phyloP scores from a whole-genome alignment of 257 asterid genomes.

The Nicotiana tabacum region DNA sequence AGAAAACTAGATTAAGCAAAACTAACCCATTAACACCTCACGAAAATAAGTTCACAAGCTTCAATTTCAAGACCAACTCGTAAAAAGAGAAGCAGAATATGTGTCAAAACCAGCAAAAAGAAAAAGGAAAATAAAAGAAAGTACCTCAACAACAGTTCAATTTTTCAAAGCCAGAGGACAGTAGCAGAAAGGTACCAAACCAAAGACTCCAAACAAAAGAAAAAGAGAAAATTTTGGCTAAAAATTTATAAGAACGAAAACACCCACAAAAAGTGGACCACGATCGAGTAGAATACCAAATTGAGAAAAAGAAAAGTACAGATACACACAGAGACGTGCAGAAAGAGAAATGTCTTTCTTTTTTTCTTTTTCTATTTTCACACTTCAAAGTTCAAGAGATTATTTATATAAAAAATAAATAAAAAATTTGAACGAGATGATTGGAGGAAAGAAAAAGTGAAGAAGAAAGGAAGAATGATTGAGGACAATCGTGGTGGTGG shows the following conservation, averaged over 20 bases:
- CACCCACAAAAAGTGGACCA: constrained; percentile 5
- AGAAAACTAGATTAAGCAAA: not conserved
- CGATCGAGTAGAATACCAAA: not conserved
- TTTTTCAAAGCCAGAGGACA: not conserved
- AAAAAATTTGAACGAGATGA: not conserved
- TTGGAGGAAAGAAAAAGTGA: constrained; percentile 13
- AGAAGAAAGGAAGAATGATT: constrained; percentile 9
- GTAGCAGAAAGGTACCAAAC: not conserved
- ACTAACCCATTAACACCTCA: not conserved
- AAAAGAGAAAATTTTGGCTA: not conserved
- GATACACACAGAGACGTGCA: constrained; percentile 10
- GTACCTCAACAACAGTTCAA: not conserved
- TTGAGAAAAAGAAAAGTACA: not conserved
- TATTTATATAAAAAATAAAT: not conserved
- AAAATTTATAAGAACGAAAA: not conserved
- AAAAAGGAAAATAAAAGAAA: not conserved
- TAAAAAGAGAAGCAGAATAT: not conserved
- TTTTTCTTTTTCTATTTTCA: not conserved
- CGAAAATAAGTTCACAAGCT: not conserved
- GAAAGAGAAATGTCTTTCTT: constrained; percentile 5
- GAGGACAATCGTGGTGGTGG: not conserved
- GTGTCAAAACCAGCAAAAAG: not conserved
- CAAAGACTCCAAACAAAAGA: not conserved
- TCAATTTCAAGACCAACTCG: not conserved
- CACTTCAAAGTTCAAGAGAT: not conserved